Evolutionary conservation across 2,329 filamentous ascomycete species (phyloP).

Genomic region (Ophiostoma perfectum): DNA sequence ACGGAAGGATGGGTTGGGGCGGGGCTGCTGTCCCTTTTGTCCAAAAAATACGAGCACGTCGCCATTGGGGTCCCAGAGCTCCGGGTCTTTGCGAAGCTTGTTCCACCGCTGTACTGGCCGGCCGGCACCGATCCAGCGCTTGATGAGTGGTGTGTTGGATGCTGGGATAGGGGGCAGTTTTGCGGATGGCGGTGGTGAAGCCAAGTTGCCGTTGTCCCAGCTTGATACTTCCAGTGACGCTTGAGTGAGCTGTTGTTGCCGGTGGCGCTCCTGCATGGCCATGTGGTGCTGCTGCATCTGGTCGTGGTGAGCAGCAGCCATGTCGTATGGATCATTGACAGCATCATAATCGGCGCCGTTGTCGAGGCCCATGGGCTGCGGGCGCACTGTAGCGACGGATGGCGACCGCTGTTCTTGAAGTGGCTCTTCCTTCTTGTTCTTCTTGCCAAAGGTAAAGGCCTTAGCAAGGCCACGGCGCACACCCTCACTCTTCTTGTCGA

Average conservation of each 20-base stretch:
- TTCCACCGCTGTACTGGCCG: constrained; percentile 49
- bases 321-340: neutral
- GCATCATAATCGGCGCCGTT: neutral
- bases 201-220: constrained; percentile 27
- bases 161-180: constrained; percentile 42
- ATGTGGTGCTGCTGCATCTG: constrained; percentile 20
- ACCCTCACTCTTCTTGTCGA: constrained; percentile 53
- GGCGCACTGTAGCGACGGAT: constrained; percentile 36
- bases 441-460: constrained; percentile 49
- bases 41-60: constrained; percentile 55
- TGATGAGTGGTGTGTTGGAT: constrained; percentile 39
- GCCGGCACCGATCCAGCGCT: constrained; percentile 50
- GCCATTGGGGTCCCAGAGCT: constrained; percentile 56
- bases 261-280: constrained; percentile 5
- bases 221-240: constrained; percentile 24
- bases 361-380: constrained; percentile 26
- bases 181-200: constrained; percentile 40
- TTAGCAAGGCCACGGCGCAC: constrained; percentile 50
- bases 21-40: constrained; percentile 40
- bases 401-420: constrained; percentile 33
- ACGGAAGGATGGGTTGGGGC: constrained; percentile 50
- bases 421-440: constrained; percentile 35
- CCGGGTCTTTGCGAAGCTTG: constrained; percentile 54
- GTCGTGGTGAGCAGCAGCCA: constrained; percentile 20
- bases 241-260: constrained; percentile 19